A percentile compares a stretch with the other conserved stretches of the same genome.
phyloP scores from a whole-genome alignment of 108 stramenopile species.

The Cyclostephanos tholiformis region DNA sequence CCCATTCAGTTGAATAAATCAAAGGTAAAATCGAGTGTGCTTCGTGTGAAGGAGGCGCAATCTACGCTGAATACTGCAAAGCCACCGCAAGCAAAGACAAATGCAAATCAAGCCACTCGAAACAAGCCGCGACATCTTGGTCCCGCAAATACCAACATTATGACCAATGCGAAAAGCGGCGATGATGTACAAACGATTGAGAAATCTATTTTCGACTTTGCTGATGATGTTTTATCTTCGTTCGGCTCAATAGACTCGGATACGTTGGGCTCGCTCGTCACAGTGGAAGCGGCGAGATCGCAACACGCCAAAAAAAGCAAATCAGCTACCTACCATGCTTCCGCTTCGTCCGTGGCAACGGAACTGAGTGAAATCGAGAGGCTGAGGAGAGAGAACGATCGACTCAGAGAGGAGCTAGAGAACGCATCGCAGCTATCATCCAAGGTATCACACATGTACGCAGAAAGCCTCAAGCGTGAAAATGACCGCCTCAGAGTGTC shows the following conservation, averaged over 20 bases:
- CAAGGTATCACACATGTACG: conserved; percentile 25
- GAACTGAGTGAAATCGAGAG: conserved; percentile 42
- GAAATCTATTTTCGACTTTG: conserved; percentile 1
- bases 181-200: not conserved
- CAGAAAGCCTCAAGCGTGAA: conserved; percentile 15
- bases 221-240: conserved; percentile 23
- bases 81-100: not conserved
- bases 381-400: conserved; percentile 41
- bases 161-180: not conserved
- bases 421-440: conserved; percentile 12
- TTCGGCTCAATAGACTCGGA: conserved; percentile 12
- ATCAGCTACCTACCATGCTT: not conserved
- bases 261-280: conserved; percentile 43
- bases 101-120: not conserved
- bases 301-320: not conserved
- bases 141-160: not conserved
- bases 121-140: not conserved
- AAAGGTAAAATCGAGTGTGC: not conserved
- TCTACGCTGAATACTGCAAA: not conserved
- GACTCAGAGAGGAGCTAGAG: conserved; percentile 26
- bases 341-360: conserved; percentile 8
- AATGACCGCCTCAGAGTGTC: conserved; percentile 18
- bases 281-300: conserved; percentile 12
- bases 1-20: conserved; percentile 6
- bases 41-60: not conserved